A percentile compares a stretch with the other conserved stretches of the same genome.
These are phyloP conservation scores for Nemania abortiva DNA, from an alignment of 2,329 filamentous ascomycete genomes.

Conservation along the genomic window DNA sequence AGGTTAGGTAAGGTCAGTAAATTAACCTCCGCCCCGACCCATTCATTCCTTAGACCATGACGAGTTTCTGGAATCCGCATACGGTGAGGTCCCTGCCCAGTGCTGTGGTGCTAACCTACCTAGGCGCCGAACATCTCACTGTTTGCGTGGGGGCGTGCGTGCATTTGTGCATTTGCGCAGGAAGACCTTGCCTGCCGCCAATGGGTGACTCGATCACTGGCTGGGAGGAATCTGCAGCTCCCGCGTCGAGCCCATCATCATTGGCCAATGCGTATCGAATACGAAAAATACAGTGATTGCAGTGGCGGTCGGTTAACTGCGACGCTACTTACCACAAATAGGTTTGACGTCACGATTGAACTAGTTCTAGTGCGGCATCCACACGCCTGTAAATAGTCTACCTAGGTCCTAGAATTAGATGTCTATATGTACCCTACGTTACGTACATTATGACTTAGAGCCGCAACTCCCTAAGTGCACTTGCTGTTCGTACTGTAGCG, in stretches of 20 bases:
- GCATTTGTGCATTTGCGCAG: no score
- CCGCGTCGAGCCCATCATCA: background rate
- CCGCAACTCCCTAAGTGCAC: background rate
- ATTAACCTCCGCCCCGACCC: conserved; percentile 11
- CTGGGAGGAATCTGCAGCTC: conserved; percentile 12
- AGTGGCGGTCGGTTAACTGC: background rate
- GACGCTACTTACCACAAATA: no score
- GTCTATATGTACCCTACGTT: background rate
- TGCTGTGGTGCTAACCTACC: no score
- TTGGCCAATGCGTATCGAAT: conserved; percentile 2
- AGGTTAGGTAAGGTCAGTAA: no score
- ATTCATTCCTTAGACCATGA: conserved; percentile 15
- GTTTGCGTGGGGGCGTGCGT: background rate
- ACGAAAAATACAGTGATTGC: background rate
- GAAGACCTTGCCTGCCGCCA: background rate
- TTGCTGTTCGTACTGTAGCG: background rate
- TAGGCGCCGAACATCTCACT: background rate
- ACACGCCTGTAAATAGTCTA: no score
- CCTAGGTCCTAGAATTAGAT: no score
- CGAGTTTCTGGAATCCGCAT: conserved; percentile 19
- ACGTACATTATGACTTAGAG: background rate
- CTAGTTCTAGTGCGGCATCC: background rate
- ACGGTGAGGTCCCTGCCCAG: conserved; percentile 22
- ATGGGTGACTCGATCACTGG: background rate
- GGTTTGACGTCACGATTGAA: conserved; percentile 1